A percentile compares a stretch with the other conserved stretches of the same genome.
Evolutionary conservation across 148 eudicot genomes (phyloP).

Genomic region (Gaultheria prostrata): DNA sequence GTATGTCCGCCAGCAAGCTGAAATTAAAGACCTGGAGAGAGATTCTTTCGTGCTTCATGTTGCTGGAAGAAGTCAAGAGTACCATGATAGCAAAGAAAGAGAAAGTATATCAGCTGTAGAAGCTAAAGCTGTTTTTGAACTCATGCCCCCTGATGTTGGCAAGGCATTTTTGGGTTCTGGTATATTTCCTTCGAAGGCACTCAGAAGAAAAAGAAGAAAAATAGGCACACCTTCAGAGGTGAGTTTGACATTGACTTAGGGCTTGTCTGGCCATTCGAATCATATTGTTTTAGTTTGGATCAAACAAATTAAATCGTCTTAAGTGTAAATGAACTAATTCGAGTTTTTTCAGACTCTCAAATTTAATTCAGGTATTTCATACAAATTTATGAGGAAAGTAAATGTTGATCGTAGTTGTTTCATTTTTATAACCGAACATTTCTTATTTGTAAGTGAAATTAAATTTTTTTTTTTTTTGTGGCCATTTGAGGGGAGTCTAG

Average conservation of each 20-base stretch:
- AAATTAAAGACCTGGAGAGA: slow-evolving; percentile 59
- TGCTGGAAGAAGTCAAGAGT: slow-evolving; percentile 44
- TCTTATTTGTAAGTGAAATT: not conserved
- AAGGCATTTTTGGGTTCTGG: slow-evolving; percentile 68
- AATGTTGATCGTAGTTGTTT: not conserved
- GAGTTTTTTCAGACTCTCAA: not conserved
- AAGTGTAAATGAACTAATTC: not conserved
- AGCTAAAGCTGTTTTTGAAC: slow-evolving; percentile 68
- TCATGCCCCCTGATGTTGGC: slow-evolving; percentile 95
- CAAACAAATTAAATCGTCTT: not conserved
- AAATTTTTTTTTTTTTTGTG: too few species aligned
- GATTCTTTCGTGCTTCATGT: slow-evolving; percentile 82
- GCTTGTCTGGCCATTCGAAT: not conserved
- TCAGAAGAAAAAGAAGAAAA: too few species aligned
- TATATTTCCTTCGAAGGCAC: not conserved
- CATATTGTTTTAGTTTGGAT: not conserved
- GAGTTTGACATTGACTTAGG: slow-evolving; percentile 18
- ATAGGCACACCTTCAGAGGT: slow-evolving; percentile 73
- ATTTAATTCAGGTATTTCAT: not conserved
- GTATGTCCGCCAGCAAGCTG: slow-evolving; percentile 69
- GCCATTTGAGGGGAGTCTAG: too few species aligned
- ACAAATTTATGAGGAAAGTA: not conserved
- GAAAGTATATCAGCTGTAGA: slow-evolving; percentile 57
- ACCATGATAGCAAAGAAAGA: slow-evolving; percentile 42
- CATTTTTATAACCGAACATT: not conserved